Conservation (phyloP, 768 basidiomycete species). For the Leccinum disarticulatum region DNA sequence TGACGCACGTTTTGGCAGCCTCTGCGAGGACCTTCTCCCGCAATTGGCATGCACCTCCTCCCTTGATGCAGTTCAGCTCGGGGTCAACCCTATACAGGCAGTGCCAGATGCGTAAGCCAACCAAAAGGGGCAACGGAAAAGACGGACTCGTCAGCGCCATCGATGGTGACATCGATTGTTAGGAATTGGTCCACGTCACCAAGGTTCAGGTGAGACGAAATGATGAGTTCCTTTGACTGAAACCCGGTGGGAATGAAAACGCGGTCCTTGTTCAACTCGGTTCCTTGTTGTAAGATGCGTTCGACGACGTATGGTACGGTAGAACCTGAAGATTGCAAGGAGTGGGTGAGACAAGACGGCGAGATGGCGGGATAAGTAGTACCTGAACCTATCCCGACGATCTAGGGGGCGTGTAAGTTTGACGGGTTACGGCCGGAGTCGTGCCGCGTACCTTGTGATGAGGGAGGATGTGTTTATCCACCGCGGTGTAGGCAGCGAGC, state of each 20-base stretch:
- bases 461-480: constrained; percentile 82
- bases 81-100: constrained; percentile 67
- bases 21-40: constrained; percentile 98
- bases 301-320: constrained; percentile 98
- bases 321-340: constrained; percentile 52
- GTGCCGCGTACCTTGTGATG: constrained; percentile 72
- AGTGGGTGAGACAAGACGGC: constrained; percentile 1
- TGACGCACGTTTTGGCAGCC: constrained; percentile 73
- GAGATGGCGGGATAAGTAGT: neutral
- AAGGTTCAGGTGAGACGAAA: constrained; percentile 69
- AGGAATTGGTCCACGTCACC: constrained; percentile 92
- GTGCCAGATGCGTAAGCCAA: neutral
- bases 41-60: constrained; percentile 94
- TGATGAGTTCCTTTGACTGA: constrained; percentile 94
- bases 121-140: neutral
- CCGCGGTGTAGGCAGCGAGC: constrained; percentile 91
- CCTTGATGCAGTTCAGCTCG: constrained; percentile 91
- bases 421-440: neutral
- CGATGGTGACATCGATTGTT: constrained; percentile 92
- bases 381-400: constrained; percentile 90
- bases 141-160: constrained; percentile 93
- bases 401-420: constrained; percentile 38
- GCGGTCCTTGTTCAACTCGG: constrained; percentile 69
- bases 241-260: constrained; percentile 95
- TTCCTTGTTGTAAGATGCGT: constrained; percentile 83